Evolutionary conservation across 208 protist genomes (phyloP), one percentile per base, ranked within the genome.

Genomic region (Trypanosomatidae sp.): DNA sequence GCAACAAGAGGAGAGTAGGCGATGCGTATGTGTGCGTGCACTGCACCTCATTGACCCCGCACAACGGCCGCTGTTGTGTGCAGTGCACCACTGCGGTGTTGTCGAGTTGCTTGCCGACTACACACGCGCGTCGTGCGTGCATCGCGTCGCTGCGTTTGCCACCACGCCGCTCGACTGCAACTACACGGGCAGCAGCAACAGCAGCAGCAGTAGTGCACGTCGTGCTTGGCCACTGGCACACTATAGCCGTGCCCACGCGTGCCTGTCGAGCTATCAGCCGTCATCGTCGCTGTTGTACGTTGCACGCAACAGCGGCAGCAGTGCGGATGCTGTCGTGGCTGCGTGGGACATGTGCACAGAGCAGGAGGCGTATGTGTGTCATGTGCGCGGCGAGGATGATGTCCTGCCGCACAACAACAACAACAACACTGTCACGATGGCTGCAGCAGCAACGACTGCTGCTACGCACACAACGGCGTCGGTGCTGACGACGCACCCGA

Each of bases 11-110:
- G n/a, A n/a, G n/a, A n/a, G n/a, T n/a, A n/a, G n/a, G n/a, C n/a
- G n/a, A n/a, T n/a, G n/a, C n/a, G n/a, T n/a, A n/a, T n/a, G n/a
- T n/a, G n/a, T n/a, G n/a, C n/a, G n/a, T 15, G 70, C 64, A 28
- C 26, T 86, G 43, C 83, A 92, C 62, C 45, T 86, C 32, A 48
- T 92, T 13, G 83, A 92, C 45, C 52, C 67, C 23, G 66, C 71
- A 2, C 62, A 79, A 33, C 71, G 45, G 28, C 48, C 71, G 11
- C 45, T 92, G 28, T 60, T 92, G 20, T 92, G 83, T 45, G 64
- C 57, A 2, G 78, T 92, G 39, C 64, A 64, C 33, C 71, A 68
- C 48, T 71, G 65, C 7, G 83, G 83, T 6, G 56, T 66, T 1
- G 77, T 88, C 6, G 64, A 79, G 50, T 33, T 92, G 1, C 68